A percentile compares a stretch with the other conserved stretches of the same genome.
Conservation (phyloP, 805 yeast genomes). For the Kregervanrija delftensis region DNA sequence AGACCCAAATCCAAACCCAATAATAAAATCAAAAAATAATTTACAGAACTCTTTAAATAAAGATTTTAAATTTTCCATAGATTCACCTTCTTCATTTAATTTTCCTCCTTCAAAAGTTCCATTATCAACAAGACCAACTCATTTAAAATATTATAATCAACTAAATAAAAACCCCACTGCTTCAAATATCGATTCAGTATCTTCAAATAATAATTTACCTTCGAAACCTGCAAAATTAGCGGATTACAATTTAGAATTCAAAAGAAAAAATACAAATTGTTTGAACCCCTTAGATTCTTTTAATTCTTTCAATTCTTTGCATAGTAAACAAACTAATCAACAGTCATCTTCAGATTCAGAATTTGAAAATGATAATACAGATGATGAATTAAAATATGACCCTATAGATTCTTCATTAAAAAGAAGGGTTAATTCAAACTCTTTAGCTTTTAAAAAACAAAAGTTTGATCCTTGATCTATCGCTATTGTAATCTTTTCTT, state of each 20-base stretch:
- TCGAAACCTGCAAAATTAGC: too few relatives aligned
- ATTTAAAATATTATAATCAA: slow-evolving; percentile 2
- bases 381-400: slow-evolving; percentile 11
- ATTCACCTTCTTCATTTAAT: slow-evolving; percentile 17
- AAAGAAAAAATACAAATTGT: too few relatives aligned
- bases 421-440: slow-evolving; percentile 11
- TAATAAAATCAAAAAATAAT: too few relatives aligned
- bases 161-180: neutral
- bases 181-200: too few relatives aligned
- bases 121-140: slow-evolving; percentile 9
- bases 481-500: slow-evolving; percentile 2
- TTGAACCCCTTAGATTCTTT: too few relatives aligned
- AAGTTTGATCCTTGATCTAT: slow-evolving; percentile 3
- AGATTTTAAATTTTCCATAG: slow-evolving; percentile 12
- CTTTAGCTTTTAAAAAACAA: slow-evolving; percentile 5
- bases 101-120: slow-evolving; percentile 22
- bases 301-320: too few relatives aligned
- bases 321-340: too few relatives aligned
- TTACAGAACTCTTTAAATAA: slow-evolving; percentile 4
- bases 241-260: too few relatives aligned
- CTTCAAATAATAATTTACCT: too few relatives aligned
- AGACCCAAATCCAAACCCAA: too few relatives aligned
- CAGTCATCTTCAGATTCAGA: slow-evolving; percentile 1
- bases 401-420: slow-evolving; percentile 8
- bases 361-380: slow-evolving; percentile 4